Evolutionary conservation across 116 monocot genomes (phyloP), one percentile per base, ranked within the genome.

Genomic region (Cymodocea nodosa): DNA sequence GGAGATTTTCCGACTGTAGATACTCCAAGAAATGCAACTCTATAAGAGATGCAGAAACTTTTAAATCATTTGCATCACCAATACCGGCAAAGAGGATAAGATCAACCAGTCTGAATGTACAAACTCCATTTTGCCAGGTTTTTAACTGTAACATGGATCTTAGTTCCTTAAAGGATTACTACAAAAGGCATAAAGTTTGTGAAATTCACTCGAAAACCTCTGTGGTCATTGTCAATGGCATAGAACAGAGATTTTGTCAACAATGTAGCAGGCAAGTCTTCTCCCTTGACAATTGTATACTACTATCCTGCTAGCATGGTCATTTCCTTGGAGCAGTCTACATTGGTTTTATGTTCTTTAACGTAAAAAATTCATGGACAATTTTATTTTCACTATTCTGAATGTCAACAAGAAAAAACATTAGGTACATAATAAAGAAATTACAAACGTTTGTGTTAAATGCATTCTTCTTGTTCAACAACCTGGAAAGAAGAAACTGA

Each of bases 101-200:
- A 39, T 49, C 59, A 24, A 49, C 69, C 48, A 49, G 58, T 55
- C 4, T 59, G 49, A 60, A 50, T 60, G 59, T 40, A 6, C 58
- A 59, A 40, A 24, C 23, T 16, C 23, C 60, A n/a, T 15, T 59
- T 69, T 69, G 69, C 59, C 69, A 69, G 59, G 69, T 69, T 59
- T 17, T 35, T 23, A 59, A 55, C 23, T 69, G 69, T 60, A 69
- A 69, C 59, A 50, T 69, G 69, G 60, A 69, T 58, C 69, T 69
- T 50, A 69, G 60, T 60, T 23, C 59, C 35, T 69, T 17, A 17
- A 69, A 69, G 30, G 69, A 69, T 30, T 69, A 69, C 24, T 55
- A 69, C 59, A 69, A 60, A 23, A 59, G 69, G 58, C 69, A 69
- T 48, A 69, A 50, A 44, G 69, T 69, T 30, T 69, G 69, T 70